Base-by-base conservation (phyloP, 805 yeast species). In the Clavispora carvajalis region DNA sequence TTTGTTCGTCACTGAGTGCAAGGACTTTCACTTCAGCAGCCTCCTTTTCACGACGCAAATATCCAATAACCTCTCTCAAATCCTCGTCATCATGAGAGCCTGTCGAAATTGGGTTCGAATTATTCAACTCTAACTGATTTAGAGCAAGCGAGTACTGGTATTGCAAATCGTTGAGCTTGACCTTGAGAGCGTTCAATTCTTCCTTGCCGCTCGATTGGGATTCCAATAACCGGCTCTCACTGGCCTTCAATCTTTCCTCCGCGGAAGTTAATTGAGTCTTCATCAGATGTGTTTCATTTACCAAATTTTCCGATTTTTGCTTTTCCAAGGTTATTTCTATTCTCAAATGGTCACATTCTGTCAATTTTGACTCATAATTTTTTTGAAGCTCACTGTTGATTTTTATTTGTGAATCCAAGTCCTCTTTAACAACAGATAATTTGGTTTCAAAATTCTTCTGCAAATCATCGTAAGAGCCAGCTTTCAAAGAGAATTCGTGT, bases 1-100 rank as follows among this genome's bases (percentile, higher is more conserved):
- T 68, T 41, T 73, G 71, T 49, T 85, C 93, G 43, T 79, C 76
- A 9, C 62, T 56, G 17, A 58, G 46, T 8, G 49, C 44, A 1
- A 45, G 16, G 3, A 53, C 63, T 50, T 80, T 84, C 7, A 79
- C 73, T 36, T 79, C 82, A 1, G 80, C 69, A 4, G 81, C 67
- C 46, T 88, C 95, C 52, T 82, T 84, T 49, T 86, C 95, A 45
- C 82, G 78, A 34, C 90, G 80, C 42, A 88, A 64, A 51, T 74
- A 80, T 1, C 71, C 56, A 25, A 88, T 63, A 21, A 87, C 71
- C 46, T 81, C 80, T 37, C 59, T 59, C 36, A 64, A 44, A 22
- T 62, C 46, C n/a, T 51, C 67, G 11, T 38, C 47, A 10, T 49
- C 21, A 25, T 45, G 38, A n/a, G 35, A 33, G 7, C 48, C 53